A percentile compares a stretch with the other conserved stretches of the same genome.
Evolutionary conservation across 2,329 filamentous ascomycete species (phyloP).

Genomic region (Endothia cerciana): DNA sequence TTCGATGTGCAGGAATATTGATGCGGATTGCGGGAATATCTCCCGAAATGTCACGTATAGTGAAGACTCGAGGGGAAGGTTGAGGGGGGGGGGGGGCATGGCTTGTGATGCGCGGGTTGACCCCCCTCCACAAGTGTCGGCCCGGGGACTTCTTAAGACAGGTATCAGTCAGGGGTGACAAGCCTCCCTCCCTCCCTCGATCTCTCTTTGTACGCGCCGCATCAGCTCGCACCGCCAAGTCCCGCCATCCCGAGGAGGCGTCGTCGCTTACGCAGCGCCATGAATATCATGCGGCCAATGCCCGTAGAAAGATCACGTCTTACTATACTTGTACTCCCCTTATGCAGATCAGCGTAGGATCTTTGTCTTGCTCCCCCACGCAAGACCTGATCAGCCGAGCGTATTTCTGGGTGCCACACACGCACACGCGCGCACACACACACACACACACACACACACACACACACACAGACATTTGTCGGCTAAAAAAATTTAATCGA

Average conservation of each 20-base stretch:
- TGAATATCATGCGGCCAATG: background rate
- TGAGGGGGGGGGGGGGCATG: too few species aligned
- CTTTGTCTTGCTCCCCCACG: background rate
- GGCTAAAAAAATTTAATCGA: background rate
- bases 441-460: too few species aligned
- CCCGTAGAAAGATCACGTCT: background rate
- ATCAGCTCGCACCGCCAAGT: background rate
- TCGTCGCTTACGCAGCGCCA: constrained; percentile 13
- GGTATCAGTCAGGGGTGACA: too few species aligned
- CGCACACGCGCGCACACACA: too few species aligned
- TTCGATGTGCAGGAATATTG: background rate
- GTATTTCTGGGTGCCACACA: background rate
- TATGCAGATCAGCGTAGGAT: background rate
- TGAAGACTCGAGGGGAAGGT: background rate
- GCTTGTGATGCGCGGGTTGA: too few species aligned
- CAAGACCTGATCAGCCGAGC: too few species aligned
- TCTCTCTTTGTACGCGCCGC: too few species aligned
- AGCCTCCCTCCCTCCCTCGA: too few species aligned
- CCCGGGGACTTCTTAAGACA: background rate
- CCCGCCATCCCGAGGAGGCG: background rate
- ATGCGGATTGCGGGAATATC: background rate
- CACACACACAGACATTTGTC: background rate
- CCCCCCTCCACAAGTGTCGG: too few species aligned
- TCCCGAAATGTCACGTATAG: background rate
- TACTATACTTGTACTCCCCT: background rate